Conservation (phyloP, 306 rosid species). For the Cyclanthera cordifolia region DNA sequence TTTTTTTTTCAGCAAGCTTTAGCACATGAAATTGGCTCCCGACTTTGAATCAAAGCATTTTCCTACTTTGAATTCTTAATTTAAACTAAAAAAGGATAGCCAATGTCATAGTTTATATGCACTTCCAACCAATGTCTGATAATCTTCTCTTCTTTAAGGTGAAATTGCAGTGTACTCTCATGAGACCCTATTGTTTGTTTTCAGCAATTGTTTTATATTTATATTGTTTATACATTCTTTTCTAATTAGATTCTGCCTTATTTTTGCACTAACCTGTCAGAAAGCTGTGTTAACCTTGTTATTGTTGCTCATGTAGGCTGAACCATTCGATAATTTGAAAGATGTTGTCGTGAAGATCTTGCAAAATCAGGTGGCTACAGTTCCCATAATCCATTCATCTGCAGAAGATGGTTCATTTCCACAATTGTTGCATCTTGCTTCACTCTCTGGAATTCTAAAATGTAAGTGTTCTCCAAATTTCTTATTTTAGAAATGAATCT, state of each 20-base stretch:
- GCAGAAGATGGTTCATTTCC: constrained; percentile 84
- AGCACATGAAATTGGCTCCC: not conserved
- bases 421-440: constrained; percentile 83
- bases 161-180: not conserved
- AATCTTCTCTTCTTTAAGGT: not conserved
- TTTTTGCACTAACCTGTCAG: not conserved
- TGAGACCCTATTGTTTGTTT: not conserved
- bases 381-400: constrained; percentile 71
- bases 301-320: constrained; percentile 41
- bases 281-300: not conserved
- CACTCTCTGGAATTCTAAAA: constrained; percentile 83
- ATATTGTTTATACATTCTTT: not conserved
- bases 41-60: not conserved
- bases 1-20: not conserved
- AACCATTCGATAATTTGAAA: constrained; percentile 79
- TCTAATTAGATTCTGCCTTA: not conserved
- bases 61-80: not conserved
- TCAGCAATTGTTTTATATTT: not conserved
- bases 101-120: not conserved
- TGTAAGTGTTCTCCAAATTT: constrained; percentile 34
- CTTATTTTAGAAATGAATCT: not conserved
- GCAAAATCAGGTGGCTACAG: constrained; percentile 78
- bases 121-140: not conserved
- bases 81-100: not conserved
- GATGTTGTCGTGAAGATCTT: constrained; percentile 70